Percentiles rank a stretch among this genome's conserved stretches.
phyloP scores from a whole-genome alignment of 495 filamentous ascomycete species.

The Neurospora tetraspora region DNA sequence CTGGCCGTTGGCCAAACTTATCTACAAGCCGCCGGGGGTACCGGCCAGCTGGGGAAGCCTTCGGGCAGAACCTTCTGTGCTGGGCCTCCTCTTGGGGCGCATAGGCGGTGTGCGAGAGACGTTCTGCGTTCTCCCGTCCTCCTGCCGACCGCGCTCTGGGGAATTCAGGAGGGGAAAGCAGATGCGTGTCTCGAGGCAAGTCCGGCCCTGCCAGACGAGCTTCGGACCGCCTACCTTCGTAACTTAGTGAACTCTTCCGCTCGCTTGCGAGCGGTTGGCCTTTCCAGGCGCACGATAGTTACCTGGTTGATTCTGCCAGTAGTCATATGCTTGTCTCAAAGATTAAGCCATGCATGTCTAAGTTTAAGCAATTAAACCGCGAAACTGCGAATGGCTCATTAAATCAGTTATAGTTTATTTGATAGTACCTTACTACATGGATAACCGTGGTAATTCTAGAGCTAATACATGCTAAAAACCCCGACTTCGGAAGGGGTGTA shows the following conservation, averaged over 20 bases:
- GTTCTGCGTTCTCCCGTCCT: slow-evolving; percentile 5
- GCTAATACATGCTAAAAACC: slow-evolving; percentile 64
- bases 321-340: slow-evolving; percentile 67
- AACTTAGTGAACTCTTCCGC: slow-evolving; percentile 16
- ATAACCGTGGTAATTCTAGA: slow-evolving; percentile 69
- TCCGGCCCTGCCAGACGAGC: slow-evolving; percentile 13
- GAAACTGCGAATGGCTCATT: slow-evolving; percentile 66
- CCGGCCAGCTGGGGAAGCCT: neutral
- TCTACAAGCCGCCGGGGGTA: slow-evolving; percentile 3
- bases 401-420: slow-evolving; percentile 68
- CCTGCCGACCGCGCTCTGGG: slow-evolving; percentile 29
- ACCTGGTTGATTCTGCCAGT: slow-evolving; percentile 64
- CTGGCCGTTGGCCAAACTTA: neutral
- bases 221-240: slow-evolving; percentile 4
- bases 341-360: slow-evolving; percentile 66
- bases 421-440: slow-evolving; percentile 62
- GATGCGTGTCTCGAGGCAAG: slow-evolving; percentile 22
- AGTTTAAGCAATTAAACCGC: slow-evolving; percentile 61
- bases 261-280: slow-evolving; percentile 12
- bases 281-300: slow-evolving; percentile 38
- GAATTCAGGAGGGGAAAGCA: slow-evolving; percentile 41
- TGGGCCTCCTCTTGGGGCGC: slow-evolving; percentile 29
- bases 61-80: neutral
- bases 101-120: slow-evolving; percentile 20
- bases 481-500: slow-evolving; percentile 54